Evolutionary conservation across 345 rosid genomes (phyloP).

Genomic region (Eucalyptus rudis): DNA sequence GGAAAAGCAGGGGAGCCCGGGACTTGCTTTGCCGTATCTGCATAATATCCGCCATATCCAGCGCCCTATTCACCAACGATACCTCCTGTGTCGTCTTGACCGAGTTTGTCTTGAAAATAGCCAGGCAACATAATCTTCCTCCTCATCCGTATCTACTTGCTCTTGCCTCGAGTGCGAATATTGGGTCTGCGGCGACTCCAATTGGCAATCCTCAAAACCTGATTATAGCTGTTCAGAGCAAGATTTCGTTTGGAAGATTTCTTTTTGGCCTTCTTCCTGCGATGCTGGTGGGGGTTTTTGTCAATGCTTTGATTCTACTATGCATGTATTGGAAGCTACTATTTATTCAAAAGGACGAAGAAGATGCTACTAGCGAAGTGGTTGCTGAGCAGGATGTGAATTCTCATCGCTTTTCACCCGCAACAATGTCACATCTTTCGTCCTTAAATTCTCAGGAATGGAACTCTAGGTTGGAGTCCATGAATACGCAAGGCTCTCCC

Average conservation of each 20-base stretch:
- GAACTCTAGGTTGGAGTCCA: conserved; percentile 21
- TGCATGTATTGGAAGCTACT: conserved; percentile 58
- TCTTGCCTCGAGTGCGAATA: conserved; percentile 77
- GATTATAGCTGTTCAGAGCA: conserved; percentile 64
- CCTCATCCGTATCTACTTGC: conserved; percentile 78
- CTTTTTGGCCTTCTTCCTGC: conserved; percentile 53
- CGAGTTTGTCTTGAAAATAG: conserved; percentile 70
- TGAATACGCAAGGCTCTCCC: conserved; percentile 4
- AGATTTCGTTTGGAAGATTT: conserved; percentile 50
- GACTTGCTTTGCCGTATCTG: conserved; percentile 64
- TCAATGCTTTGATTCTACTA: conserved; percentile 49
- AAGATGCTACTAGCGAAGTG: conserved; percentile 17
- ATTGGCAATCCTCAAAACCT: conserved; percentile 90
- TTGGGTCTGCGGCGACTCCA: conserved; percentile 80
- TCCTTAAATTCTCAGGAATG: conserved; percentile 30
- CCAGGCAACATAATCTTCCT: conserved; percentile 69
- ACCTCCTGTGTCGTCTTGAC: conserved; percentile 73
- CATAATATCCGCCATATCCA: conserved; percentile 60
- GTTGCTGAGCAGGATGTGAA: conserved; percentile 38
- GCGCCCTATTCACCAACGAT: conserved; percentile 81
- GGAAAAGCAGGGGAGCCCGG: conserved; percentile 65
- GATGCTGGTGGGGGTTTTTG: conserved; percentile 43
- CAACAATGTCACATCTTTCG: conserved; percentile 42
- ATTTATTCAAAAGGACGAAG: conserved; percentile 49
- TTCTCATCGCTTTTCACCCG: conserved; percentile 63